Evolutionary conservation across 1,284 basidiomycete species (phyloP).

Genomic region (Sporisorium sorghi): DNA sequence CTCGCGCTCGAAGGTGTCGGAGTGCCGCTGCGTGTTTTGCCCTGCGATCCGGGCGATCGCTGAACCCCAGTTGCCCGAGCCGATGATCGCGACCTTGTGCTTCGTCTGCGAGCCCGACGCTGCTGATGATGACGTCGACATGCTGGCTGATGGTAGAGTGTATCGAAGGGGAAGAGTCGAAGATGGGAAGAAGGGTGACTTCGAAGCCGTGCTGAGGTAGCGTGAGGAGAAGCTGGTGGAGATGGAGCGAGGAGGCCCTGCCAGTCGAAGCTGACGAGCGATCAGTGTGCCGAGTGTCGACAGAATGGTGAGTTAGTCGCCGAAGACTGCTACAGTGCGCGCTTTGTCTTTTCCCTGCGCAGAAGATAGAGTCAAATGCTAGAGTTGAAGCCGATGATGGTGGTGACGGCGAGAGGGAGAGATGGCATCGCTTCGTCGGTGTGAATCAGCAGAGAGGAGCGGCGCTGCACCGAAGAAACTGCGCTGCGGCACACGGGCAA

Average conservation of each 20-base stretch:
- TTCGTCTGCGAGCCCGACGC: constrained; percentile 61
- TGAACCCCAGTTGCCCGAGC: constrained; percentile 72
- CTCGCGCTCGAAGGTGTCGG: constrained; percentile 66
- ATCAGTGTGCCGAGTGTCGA: constrained; percentile 26
- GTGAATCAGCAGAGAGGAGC: constrained; percentile 12
- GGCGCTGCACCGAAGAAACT: constrained; percentile 28
- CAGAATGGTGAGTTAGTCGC: constrained; percentile 27
- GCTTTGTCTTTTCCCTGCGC: too few species aligned
- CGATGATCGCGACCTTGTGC: constrained; percentile 74
- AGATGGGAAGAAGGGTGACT: constrained; percentile 6
- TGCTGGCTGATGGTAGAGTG: constrained; percentile 9
- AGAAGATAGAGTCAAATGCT: too few species aligned
- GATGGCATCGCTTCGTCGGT: not conserved
- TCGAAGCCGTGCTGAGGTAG: not conserved
- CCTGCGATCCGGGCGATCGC: constrained; percentile 74
- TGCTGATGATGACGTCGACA: constrained; percentile 32
- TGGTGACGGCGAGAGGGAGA: constrained; percentile 16
- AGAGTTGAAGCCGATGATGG: not conserved
- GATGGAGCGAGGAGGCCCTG: too few species aligned
- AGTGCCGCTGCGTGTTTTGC: constrained; percentile 71
- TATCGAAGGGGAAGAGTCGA: constrained; percentile 12
- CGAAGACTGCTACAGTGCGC: not conserved
- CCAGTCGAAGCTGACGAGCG: constrained; percentile 41
- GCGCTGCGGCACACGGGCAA: constrained; percentile 9
- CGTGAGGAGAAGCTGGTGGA: constrained; percentile 13